Evolutionary conservation across 1,284 basidiomycete genomes (phyloP).

Genomic region (Jaminaea rosea): DNA sequence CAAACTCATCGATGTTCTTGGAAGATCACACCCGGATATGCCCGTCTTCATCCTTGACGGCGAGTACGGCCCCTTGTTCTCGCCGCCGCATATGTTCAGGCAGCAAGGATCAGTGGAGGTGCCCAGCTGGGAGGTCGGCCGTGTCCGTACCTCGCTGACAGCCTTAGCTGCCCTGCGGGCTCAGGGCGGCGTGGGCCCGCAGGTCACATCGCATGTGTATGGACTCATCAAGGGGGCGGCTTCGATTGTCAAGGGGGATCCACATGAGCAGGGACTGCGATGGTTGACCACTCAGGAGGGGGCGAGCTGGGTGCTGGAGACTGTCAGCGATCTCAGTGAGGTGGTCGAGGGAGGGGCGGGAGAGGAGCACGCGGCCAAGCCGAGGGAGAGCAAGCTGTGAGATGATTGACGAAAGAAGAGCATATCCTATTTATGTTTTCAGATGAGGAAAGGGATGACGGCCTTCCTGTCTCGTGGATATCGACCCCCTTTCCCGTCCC

Average conservation of each 20-base stretch:
- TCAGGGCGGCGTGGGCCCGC: constrained; percentile 75
- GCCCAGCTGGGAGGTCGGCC: constrained; percentile 59
- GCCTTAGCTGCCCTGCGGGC: constrained; percentile 84
- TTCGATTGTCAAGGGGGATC: constrained; percentile 46
- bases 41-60: constrained; percentile 79
- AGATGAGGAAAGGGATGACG: constrained; percentile 61
- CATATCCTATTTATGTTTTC: constrained; percentile 2
- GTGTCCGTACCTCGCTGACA: constrained; percentile 76
- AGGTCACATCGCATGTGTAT: constrained; percentile 83
- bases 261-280: constrained; percentile 54
- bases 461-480: constrained; percentile 62
- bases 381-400: neutral
- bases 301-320: constrained; percentile 79
- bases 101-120: constrained; percentile 29
- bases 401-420: neutral
- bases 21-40: constrained; percentile 60
- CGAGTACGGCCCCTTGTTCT: constrained; percentile 74
- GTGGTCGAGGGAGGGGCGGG: neutral
- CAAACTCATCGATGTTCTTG: constrained; percentile 82
- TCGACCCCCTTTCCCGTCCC: constrained; percentile 45
- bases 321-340: constrained; percentile 57
- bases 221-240: constrained; percentile 70
- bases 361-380: neutral
- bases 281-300: constrained; percentile 87
- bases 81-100: constrained; percentile 57